phyloP scores from a whole-genome alignment of 768 basidiomycete species.

The Chalciporus piperatus region DNA sequence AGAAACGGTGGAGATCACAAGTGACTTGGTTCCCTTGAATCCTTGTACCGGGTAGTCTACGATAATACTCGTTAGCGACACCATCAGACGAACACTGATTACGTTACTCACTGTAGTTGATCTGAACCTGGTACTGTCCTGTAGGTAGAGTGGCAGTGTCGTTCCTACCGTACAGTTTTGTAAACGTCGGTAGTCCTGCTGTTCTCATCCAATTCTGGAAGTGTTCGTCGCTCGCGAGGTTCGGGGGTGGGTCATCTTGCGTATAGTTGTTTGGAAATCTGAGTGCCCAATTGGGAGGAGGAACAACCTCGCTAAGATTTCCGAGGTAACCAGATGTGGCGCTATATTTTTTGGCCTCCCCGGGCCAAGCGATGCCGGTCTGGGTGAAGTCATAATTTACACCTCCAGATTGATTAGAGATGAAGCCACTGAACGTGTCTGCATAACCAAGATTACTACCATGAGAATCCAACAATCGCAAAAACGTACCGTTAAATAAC shows the following conservation, averaged over 20 bases:
- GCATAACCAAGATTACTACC: constrained; percentile 3
- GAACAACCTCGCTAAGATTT: constrained; percentile 64
- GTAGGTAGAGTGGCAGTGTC: constrained; percentile 67
- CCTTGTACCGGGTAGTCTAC: constrained; percentile 91
- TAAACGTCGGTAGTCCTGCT: constrained; percentile 93
- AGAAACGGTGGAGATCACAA: constrained; percentile 95
- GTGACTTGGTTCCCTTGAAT: constrained; percentile 93
- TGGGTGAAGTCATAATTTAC: constrained; percentile 70
- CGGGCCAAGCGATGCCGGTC: constrained; percentile 91
- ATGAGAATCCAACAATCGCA: not conserved
- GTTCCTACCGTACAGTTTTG: constrained; percentile 92
- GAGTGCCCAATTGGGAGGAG: constrained; percentile 88
- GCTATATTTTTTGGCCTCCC: constrained; percentile 89
- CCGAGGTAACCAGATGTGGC: constrained; percentile 49
- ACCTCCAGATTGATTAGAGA: constrained; percentile 41
- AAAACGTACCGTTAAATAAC: constrained; percentile 78
- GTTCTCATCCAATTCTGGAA: constrained; percentile 99
- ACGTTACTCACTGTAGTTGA: constrained; percentile 66
- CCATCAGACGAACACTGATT: not conserved
- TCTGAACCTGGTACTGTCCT: constrained; percentile 72
- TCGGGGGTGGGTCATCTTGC: constrained; percentile 58
- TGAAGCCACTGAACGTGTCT: constrained; percentile 80
- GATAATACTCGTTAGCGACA: constrained; percentile 3
- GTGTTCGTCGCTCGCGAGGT: constrained; percentile 77
- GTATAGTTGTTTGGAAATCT: constrained; percentile 78